Evolutionary conservation across 1,284 basidiomycete species (phyloP), one percentile per base, ranked within the genome.

Genomic region (Leccinum subrobustum): DNA sequence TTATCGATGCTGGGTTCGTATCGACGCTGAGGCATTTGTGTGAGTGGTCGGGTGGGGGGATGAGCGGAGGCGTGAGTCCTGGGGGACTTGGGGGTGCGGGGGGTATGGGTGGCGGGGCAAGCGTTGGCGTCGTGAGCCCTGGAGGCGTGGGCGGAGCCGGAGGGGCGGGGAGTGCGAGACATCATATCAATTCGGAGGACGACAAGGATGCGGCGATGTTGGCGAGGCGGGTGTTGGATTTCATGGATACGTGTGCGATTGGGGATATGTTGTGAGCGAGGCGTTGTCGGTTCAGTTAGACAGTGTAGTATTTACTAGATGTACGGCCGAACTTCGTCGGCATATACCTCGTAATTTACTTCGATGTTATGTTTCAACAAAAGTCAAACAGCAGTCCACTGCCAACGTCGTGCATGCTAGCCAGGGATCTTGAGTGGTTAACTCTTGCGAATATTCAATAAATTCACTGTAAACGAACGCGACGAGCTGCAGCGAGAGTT

Each of bases 151-250:
- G 44, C 18, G 20, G 18, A 20, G 76, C 73, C 25, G 70, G 64
- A 7, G 75, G 68, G 51, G 65, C 56, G 57, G 65, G 59, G 16
- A 4, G 16, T 4, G 33, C 16, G 54, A 60, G 65, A 50, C 72
- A 75, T 23, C 64, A 57, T 56, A 60, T 68, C 29, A 72, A 72
- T 56, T 73, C 72, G 52, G 80, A 79, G 64, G 80, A 83, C 47
- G 86, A 87, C 66, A 75, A 74, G 67, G 83, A 86, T 60, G 81
- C 87, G n/a, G 78, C 82, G 60, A 79, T 78, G 37, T 75, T 78
- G 61, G 87, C 85, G 58, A 77, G 79, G 63, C 70, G 75, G 47
- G 86, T 87, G 58, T 69, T 89, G 70, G 79, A 82, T 68, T 78
- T 73, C 52, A 72, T 74, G 64, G 73, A 75, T 42, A 56, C 63